Base-by-base conservation (phyloP, 768 basidiomycete species). In the Suillus alpinus region DNA sequence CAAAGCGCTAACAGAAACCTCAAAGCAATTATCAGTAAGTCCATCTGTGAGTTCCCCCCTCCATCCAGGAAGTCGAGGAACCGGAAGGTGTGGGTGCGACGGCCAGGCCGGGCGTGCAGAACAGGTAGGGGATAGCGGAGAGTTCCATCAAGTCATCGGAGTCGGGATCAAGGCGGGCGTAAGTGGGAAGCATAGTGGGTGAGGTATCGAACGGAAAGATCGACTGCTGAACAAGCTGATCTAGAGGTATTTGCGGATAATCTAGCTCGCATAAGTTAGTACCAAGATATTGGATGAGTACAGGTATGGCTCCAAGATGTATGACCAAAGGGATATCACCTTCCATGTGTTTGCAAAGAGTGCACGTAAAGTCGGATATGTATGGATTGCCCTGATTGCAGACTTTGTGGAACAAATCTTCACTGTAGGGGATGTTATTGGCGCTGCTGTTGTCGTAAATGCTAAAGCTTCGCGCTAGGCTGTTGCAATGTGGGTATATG, bases 111-210 rank as follows among this genome's bases (percentile, higher is more conserved):
- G 71, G 73, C 18, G 71, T 66, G 44, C 67, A 58, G 57, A 69
- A 73, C 12, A 74, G 46, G 47, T 71, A 74, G 1, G 71, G 73
- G 4, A 72, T 67, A 20, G 73, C 73, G 4, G 73, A 74, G 50
- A 73, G 69, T 29, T 71, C 69, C 32, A 58, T 66, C 52, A 57
- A 60, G 6, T 64, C 39, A 20, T 64, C 59, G 3, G 67, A 34
- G 46, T 2, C 16, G 43, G 67, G 59, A 26, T 65, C 69, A 53
- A 66, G 62, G 44, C 58, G 62, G 10, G 37, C 37, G 34, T 13
- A 58, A 16, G 34, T 26, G 7, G 62, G 53, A 23, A 18, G 13
- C 16, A 18, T 18, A 16, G 34, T 18, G 51, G 36, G 31, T 6
- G 43, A 52, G 5, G 29, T 18, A 44, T 49, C 18, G 18, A 56